Evolutionary conservation across 768 basidiomycete genomes (phyloP), one percentile per base, ranked within the genome.

Genomic region (Megacollybia marginata): DNA sequence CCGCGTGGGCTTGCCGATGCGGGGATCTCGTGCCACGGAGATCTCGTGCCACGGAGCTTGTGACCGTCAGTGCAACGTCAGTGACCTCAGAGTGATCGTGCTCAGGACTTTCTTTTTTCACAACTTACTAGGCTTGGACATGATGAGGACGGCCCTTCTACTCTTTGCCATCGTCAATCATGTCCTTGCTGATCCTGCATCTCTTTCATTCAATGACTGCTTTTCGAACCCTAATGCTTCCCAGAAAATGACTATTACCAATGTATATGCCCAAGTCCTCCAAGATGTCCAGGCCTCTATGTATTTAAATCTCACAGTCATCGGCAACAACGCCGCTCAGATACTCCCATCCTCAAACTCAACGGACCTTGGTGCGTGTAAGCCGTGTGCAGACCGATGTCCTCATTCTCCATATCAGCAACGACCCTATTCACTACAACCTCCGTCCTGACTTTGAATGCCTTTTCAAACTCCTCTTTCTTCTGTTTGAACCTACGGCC

Each of bases 351-450:
- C 23, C 6, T 28, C 23, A 28, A 28, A 28, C 6, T 28, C 6
- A 28, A 28, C 23, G 23, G 23, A 28, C 23, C 23, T 28, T 28
- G 23, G 23, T 28, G 23, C 23, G 23, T 28, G 23, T 28, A 28
- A 28, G 6, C 6, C 23, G 23, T 28, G 23, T 28, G n/a, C 44
- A 44, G 18, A 16, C 23, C 44, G 28, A 19, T 5, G 2, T 44
- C 13, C 44, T 44, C 44, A 19, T 19, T 31, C 4, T 15, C 19
- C 7, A 44, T 31, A n/a, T 35, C 62, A 52, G 51, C 56, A 85
- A 91, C 92, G 15, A 96, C 92, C 8, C 76, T 96, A 38, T 94
- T 95, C 69, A 86, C 85, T 42, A 81, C 88, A 9, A 84, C 89
- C 1, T 75, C 80, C 48, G 78, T 92, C 18, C 78, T 94, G 46